Evolutionary conservation across 257 asterid genomes (phyloP).

Genomic region (Jasminum sambac): DNA sequence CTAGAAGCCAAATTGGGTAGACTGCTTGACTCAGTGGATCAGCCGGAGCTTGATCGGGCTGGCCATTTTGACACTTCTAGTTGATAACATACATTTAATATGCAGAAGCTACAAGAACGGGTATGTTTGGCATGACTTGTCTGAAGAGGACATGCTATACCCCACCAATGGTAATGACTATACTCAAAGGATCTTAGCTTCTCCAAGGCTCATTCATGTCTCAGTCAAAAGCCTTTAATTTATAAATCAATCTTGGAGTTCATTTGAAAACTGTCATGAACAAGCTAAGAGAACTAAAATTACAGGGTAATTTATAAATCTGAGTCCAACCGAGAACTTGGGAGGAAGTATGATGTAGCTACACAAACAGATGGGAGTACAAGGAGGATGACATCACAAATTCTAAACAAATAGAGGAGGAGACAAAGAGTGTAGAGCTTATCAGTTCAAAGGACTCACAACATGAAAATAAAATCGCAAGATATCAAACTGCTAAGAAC

Average conservation of each 20-base stretch:
- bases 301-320: conserved; percentile 32
- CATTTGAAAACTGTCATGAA: conserved; percentile 24
- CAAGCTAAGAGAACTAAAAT: conserved; percentile 16
- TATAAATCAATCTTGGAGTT: conserved; percentile 40
- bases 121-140: conserved; percentile 46
- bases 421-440: conserved; percentile 30
- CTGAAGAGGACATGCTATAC: conserved; percentile 37
- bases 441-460: conserved; percentile 30
- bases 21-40: no score
- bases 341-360: conserved; percentile 28
- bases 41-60: no score
- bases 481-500: conserved; percentile 26
- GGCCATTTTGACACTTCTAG: neutral
- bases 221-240: neutral
- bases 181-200: conserved; percentile 44
- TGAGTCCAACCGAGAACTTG: conserved; percentile 35
- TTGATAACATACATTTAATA: neutral
- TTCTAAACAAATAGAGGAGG: conserved; percentile 8
- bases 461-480: neutral
- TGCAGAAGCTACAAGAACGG: conserved; percentile 45
- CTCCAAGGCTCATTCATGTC: conserved; percentile 8
- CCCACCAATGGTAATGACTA: conserved; percentile 42
- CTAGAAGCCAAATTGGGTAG: no score
- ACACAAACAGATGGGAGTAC: conserved; percentile 35
- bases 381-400: conserved; percentile 9